Evolutionary conservation across 2,329 filamentous ascomycete species (phyloP).

Genomic region (Herpotrichia juniperi): DNA sequence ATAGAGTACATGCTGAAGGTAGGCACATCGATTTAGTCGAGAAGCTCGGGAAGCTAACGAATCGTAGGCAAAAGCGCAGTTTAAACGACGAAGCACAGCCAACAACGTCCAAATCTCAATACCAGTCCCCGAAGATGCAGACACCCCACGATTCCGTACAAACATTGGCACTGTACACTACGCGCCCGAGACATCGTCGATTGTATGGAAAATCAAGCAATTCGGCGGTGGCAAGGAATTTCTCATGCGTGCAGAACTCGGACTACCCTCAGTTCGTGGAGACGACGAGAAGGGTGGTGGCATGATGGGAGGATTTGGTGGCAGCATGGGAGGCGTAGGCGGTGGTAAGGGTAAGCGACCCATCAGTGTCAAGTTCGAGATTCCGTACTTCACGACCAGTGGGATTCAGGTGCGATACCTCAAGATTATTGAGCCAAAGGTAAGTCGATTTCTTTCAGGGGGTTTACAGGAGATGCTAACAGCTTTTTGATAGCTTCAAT

Average conservation of each 20-base stretch:
- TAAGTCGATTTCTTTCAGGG: slow-evolving; percentile 52
- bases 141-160: slow-evolving; percentile 93
- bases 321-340: slow-evolving; percentile 90
- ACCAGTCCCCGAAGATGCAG: slow-evolving; percentile 95
- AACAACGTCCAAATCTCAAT: slow-evolving; percentile 99
- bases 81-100: slow-evolving; percentile 95
- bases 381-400: slow-evolving; percentile 99
- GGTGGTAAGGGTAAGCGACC: slow-evolving; percentile 88
- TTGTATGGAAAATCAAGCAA: slow-evolving; percentile 99
- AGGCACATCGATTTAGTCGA: slow-evolving; percentile 1
- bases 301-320: slow-evolving; percentile 97
- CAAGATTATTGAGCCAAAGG: slow-evolving; percentile 99
- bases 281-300: slow-evolving; percentile 95
- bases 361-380: slow-evolving; percentile 99
- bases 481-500: slow-evolving; percentile 76
- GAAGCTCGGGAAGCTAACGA: not conserved
- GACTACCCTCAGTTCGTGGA: slow-evolving; percentile 89
- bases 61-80: slow-evolving; percentile 81
- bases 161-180: slow-evolving; percentile 98
- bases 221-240: slow-evolving; percentile 99
- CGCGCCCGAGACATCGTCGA: slow-evolving; percentile 94
- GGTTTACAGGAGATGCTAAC: slow-evolving; percentile 12
- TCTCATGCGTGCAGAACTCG: slow-evolving; percentile 95
- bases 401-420: slow-evolving; percentile 98
- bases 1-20: slow-evolving; percentile 99